These are phyloP conservation scores for Trichoderma reesei DNA, from an alignment of 495 filamentous ascomycete species.

Conservation along the genomic window DNA sequence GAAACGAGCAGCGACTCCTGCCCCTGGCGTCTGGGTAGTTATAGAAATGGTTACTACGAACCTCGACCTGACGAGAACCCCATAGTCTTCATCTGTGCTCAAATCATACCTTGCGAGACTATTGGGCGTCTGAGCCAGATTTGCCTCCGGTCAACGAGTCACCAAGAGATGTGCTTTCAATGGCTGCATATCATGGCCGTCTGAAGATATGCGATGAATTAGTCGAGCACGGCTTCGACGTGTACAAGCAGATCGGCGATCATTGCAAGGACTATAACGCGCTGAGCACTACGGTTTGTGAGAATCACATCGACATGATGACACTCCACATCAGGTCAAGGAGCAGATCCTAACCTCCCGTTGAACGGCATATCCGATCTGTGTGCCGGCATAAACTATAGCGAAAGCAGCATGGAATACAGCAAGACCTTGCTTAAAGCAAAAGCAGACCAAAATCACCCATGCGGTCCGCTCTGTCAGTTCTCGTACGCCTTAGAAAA, in stretches of 20 bases:
- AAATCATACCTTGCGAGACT: neutral
- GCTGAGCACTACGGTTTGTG: neutral
- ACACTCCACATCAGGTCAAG: neutral
- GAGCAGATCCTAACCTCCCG: neutral
- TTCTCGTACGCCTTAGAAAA: neutral
- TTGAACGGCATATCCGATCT: neutral
- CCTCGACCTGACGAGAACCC: neutral
- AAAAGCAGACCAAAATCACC: neutral
- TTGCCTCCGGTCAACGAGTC: neutral
- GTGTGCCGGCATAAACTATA: neutral
- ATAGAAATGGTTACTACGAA: no score
- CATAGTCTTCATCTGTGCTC: neutral
- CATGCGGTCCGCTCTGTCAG: neutral
- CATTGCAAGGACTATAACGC: neutral
- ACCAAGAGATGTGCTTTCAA: neutral
- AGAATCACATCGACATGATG: neutral
- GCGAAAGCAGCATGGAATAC: neutral
- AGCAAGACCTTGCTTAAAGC: neutral
- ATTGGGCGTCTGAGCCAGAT: neutral
- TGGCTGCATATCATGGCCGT: neutral
- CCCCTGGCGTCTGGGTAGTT: no score
- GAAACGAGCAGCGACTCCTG: no score
- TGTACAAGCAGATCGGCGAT: neutral
- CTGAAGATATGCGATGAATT: neutral
- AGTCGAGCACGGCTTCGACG: neutral